These are phyloP conservation scores for Chaetomium olivaceum DNA, from an alignment of 2,329 filamentous ascomycete genomes.

Conservation along the genomic window DNA sequence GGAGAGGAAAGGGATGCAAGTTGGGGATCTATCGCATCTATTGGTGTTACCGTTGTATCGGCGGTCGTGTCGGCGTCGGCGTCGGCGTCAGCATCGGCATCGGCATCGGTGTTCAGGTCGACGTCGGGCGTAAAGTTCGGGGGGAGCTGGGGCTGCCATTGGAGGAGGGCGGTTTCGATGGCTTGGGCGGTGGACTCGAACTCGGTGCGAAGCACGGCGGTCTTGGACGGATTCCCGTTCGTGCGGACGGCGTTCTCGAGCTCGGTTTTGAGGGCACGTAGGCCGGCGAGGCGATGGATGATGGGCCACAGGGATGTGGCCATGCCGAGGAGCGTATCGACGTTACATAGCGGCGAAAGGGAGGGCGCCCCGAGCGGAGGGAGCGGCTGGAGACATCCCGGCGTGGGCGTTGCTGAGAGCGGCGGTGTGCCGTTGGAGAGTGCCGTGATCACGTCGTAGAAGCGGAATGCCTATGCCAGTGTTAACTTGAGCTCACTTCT, in stretches of 20 bases:
- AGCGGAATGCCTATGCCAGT: slow-evolving; percentile 57
- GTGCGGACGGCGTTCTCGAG: slow-evolving; percentile 48
- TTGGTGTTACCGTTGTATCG: not conserved
- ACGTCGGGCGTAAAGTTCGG: not conserved
- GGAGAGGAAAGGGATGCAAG: not conserved
- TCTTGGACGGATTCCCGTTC: slow-evolving; percentile 45
- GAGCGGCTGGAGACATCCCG: slow-evolving; percentile 49
- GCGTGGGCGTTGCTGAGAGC: slow-evolving; percentile 52
- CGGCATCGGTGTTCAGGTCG: not conserved
- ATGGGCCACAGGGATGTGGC: slow-evolving; percentile 64
- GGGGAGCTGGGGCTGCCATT: slow-evolving; percentile 54
- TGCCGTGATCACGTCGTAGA: slow-evolving; percentile 66
- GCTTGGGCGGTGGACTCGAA: slow-evolving; percentile 54
- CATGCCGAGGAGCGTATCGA: slow-evolving; percentile 62
- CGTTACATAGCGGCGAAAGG: slow-evolving; percentile 51
- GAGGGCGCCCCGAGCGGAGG: slow-evolving; percentile 48
- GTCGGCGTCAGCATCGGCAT: not conserved
- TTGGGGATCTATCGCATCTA: not conserved
- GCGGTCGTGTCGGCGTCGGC: not conserved
- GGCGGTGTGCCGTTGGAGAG: slow-evolving; percentile 61
- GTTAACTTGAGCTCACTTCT: not conserved
- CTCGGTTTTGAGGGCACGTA: slow-evolving; percentile 54
- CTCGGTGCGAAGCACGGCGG: slow-evolving; percentile 51
- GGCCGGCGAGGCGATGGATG: slow-evolving; percentile 60
- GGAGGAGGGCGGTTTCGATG: slow-evolving; percentile 56